phyloP scores from a whole-genome alignment of 1,139 yeast species.

The Zygosaccharomyces sapae region DNA sequence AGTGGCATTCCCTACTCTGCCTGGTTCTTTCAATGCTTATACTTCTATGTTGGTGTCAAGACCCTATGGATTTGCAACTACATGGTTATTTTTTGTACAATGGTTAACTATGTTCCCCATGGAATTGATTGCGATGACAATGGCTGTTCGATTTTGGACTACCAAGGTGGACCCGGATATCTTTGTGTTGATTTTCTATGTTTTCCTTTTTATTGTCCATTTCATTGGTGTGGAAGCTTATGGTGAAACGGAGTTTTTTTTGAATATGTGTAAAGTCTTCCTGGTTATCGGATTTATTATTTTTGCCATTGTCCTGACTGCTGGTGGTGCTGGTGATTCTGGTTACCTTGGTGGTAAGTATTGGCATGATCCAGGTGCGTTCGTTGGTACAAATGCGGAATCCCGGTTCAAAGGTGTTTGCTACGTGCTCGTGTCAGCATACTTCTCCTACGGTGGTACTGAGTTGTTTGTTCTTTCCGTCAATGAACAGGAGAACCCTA shows the following conservation, averaged over 20 bases:
- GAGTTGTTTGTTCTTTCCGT: constrained; percentile 82
- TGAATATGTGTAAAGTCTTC: constrained; percentile 52
- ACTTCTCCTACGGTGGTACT: constrained; percentile 80
- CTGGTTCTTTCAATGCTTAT: constrained; percentile 74
- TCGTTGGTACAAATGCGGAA: constrained; percentile 21
- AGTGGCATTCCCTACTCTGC: constrained; percentile 64
- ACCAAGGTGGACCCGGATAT: constrained; percentile 55
- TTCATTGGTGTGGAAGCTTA: constrained; percentile 64
- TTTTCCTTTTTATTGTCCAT: constrained; percentile 51
- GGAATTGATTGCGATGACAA: constrained; percentile 72
- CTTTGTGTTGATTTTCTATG: constrained; percentile 58
- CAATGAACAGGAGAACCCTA: constrained; percentile 73
- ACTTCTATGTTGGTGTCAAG: constrained; percentile 61
- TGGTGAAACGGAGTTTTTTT: constrained; percentile 68
- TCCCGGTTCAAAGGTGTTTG: constrained; percentile 68
- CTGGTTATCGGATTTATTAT: constrained; percentile 63
- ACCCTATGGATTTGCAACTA: constrained; percentile 76
- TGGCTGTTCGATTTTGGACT: constrained; percentile 67
- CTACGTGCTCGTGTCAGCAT: constrained; percentile 74
- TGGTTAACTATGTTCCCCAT: constrained; percentile 77
- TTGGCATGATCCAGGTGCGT: constrained; percentile 62
- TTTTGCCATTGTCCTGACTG: constrained; percentile 52
- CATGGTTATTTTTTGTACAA: constrained; percentile 75
- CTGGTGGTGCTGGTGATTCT: constrained; percentile 62
- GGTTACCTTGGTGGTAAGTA: constrained; percentile 59